Conservation (phyloP, 2,329 filamentous ascomycete genomes). For the Fusarium circinatum region DNA sequence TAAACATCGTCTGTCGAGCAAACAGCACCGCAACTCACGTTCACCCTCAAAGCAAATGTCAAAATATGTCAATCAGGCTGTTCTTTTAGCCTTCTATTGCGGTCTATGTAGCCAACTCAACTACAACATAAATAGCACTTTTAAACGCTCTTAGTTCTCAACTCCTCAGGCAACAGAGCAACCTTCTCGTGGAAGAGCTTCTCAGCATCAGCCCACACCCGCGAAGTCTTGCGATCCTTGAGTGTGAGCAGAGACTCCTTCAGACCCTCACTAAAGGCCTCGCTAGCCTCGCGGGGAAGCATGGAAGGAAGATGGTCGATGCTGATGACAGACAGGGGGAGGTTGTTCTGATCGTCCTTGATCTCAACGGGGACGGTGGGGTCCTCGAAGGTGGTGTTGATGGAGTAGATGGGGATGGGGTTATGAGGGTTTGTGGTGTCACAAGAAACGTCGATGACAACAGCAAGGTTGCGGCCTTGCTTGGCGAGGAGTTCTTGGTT, state of each 20-base stretch:
- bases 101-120: slow-evolving; percentile 21
- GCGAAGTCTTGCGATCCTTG: slow-evolving; percentile 76
- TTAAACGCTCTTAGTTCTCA: slow-evolving; percentile 40
- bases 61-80: neutral
- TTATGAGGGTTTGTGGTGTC: slow-evolving; percentile 80
- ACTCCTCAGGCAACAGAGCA: slow-evolving; percentile 37
- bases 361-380: slow-evolving; percentile 82
- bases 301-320: slow-evolving; percentile 88
- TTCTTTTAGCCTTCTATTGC: slow-evolving; percentile 24
- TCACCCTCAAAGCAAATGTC: neutral
- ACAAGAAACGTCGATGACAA: slow-evolving; percentile 83
- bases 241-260: slow-evolving; percentile 81
- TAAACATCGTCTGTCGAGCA: no score
- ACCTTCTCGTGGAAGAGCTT: slow-evolving; percentile 88
- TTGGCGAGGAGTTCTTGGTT: slow-evolving; percentile 71
- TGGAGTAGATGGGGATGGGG: slow-evolving; percentile 80
- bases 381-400: slow-evolving; percentile 86
- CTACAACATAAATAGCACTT: slow-evolving; percentile 8
- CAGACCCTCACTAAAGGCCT: slow-evolving; percentile 83
- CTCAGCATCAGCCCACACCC: slow-evolving; percentile 88
- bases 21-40: neutral
- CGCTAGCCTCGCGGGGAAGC: slow-evolving; percentile 85
- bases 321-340: slow-evolving; percentile 81
- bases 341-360: slow-evolving; percentile 60
- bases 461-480: slow-evolving; percentile 76